Evolutionary conservation across 1,284 basidiomycete genomes (phyloP).

Genomic region (Heliocybe sulcata): DNA sequence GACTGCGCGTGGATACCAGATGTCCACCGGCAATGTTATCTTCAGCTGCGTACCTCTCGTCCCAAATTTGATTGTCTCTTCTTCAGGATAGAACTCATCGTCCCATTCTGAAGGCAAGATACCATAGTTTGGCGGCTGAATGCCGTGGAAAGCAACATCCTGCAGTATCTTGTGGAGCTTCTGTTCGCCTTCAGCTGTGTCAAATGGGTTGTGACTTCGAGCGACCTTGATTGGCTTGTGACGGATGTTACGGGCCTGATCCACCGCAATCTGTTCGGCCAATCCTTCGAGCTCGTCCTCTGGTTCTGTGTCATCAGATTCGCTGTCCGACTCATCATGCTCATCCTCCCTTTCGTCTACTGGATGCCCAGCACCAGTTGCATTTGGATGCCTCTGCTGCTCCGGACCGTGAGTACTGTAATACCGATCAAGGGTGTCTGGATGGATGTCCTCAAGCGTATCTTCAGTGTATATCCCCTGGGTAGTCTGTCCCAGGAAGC

Average conservation of each 20-base stretch:
- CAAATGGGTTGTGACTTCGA: constrained; percentile 11
- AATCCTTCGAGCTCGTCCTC: not conserved
- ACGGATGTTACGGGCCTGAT: constrained; percentile 9
- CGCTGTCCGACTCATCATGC: not conserved
- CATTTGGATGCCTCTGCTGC: not conserved
- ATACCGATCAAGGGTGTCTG: constrained; percentile 7
- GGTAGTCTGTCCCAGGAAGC: constrained; percentile 16
- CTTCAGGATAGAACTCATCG: constrained; percentile 11
- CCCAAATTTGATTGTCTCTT: constrained; percentile 11
- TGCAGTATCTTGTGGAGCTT: constrained; percentile 4
- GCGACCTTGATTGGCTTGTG: constrained; percentile 16
- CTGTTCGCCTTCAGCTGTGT: constrained; percentile 2
- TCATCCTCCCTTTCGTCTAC: constrained; percentile 7
- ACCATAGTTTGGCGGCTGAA: constrained; percentile 15
- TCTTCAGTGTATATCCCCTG: constrained; percentile 10
- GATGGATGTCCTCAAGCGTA: constrained; percentile 5
- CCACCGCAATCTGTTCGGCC: not conserved
- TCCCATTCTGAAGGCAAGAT: constrained; percentile 16
- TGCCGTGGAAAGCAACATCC: not conserved
- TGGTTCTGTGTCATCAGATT: not conserved
- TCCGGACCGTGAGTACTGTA: constrained; percentile 8
- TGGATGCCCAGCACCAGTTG: constrained; percentile 8
- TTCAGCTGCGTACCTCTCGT: not conserved
- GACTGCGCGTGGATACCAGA: not conserved
- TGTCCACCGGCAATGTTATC: not conserved